Evolutionary conservation across 2,329 filamentous ascomycete species (phyloP), one percentile per base, ranked within the genome.

Genomic region (Talaromyces sp.): DNA sequence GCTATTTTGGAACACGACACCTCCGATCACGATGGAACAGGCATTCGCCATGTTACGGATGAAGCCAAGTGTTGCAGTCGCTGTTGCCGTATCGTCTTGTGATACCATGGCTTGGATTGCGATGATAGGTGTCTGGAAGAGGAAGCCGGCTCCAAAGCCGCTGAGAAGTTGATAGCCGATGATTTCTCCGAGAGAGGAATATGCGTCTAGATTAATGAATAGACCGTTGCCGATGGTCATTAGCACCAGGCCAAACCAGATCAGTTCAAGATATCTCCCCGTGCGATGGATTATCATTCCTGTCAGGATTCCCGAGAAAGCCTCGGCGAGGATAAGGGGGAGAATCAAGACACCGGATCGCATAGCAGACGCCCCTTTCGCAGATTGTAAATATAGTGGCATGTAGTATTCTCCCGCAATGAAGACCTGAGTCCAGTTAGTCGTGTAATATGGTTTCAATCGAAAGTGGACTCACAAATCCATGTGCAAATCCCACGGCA

Each of bases 1-100:
- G 47, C 27, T 69, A 67, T 92, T 91, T 71, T 90, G 86, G 74
- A 92, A 91, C 33, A 92, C 81, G 41, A 90, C 87, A n/a, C 87
- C 85, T 20, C 89, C 89, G 35, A 91, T 78, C 1, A 90, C 87
- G 47, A 91, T 81, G 0, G 85, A 86, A 17, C 86, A 81, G 2
- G 85, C 81, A 0, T 85, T 89, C 9, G 85, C 86, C 3, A 91
- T 75, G 60, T 88, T 87, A 17, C 88, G 83, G 7, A 86, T 78
- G 54, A 84, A 82, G 0, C 74, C 74, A 3, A 83, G 67, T 0
- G 81, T 81, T 0, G 80, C 77, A 0, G 80, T 83, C 0, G 81
- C 82, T 0, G 77, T 75, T 0, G 80, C 80, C 0, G 70, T 73
- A 24, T 84, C 77, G 3, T 70, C 69, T 53, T 79, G 78, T 1